Percentiles rank a stretch among this genome's conserved stretches.
Conservation (phyloP, 345 rosid species). For the Lenwebbia sp. region DNA sequence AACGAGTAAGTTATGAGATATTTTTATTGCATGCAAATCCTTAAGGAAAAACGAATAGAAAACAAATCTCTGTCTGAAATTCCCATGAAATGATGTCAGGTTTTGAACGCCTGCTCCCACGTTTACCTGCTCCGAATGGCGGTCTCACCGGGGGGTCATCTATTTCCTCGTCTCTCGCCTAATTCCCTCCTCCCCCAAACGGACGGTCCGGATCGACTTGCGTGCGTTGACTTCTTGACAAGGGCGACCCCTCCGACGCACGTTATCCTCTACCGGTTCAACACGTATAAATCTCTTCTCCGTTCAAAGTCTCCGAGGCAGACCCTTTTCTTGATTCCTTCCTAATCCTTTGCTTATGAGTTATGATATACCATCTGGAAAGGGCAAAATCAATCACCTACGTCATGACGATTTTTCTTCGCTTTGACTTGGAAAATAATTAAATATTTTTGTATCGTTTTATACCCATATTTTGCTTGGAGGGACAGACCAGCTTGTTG, state of each 20-base stretch:
- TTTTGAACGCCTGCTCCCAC: neutral
- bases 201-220: neutral
- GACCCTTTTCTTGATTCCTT: neutral
- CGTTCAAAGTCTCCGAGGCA: neutral
- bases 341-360: neutral
- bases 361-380: neutral
- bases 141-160: neutral
- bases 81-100: neutral
- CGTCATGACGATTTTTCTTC: neutral
- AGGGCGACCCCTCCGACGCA: neutral
- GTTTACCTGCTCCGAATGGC: neutral
- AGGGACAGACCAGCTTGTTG: too few relatives aligned
- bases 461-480: too few relatives aligned
- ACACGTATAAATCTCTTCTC: neutral
- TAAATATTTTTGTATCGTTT: too few relatives aligned
- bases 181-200: neutral
- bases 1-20: neutral
- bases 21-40: neutral
- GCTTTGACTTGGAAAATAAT: neutral
- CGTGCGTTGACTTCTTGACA: neutral
- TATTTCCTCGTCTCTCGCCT: neutral
- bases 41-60: neutral
- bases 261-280: neutral
- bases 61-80: neutral
- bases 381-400: neutral